Evolutionary conservation across 1,139 yeast species (phyloP).

Genomic region (Magnusiomyces suaveolens): DNA sequence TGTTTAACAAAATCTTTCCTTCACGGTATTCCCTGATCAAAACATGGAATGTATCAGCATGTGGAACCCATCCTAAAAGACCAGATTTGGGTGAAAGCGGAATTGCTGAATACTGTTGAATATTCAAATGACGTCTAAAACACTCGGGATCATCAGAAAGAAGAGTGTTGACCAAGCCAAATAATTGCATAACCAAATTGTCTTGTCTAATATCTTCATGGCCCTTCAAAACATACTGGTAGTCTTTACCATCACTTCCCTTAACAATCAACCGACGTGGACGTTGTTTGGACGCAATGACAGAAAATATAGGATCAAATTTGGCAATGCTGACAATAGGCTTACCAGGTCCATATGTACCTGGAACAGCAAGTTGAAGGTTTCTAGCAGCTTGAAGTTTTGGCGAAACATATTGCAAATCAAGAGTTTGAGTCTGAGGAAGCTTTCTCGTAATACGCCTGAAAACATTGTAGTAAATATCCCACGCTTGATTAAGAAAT

Average conservation of each 20-base stretch:
- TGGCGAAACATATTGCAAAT: slow-evolving; percentile 89
- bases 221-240: slow-evolving; percentile 75
- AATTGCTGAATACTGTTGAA: slow-evolving; percentile 84
- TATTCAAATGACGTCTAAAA: slow-evolving; percentile 88
- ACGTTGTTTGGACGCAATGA: slow-evolving; percentile 92
- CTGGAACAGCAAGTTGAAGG: slow-evolving; percentile 85
- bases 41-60: slow-evolving; percentile 92
- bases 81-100: slow-evolving; percentile 98
- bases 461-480: slow-evolving; percentile 86
- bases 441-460: slow-evolving; percentile 81
- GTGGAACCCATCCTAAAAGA: slow-evolving; percentile 91
- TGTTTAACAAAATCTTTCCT: slow-evolving; percentile 76
- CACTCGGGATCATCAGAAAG: slow-evolving; percentile 88
- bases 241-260: slow-evolving; percentile 89
- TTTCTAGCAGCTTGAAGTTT: slow-evolving; percentile 69
- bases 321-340: slow-evolving; percentile 61
- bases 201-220: slow-evolving; percentile 98
- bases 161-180: slow-evolving; percentile 87
- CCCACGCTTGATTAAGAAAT: slow-evolving; percentile 95
- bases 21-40: slow-evolving; percentile 88
- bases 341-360: slow-evolving; percentile 80
- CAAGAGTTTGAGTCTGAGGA: slow-evolving; percentile 78
- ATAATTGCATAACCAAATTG: slow-evolving; percentile 93
- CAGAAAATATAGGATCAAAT: slow-evolving; percentile 76
- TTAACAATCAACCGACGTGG: slow-evolving; percentile 73